Percentiles rank a stretch among this genome's conserved stretches.
Evolutionary conservation across 345 rosid genomes (phyloP).

Genomic region (Aurinia saxatilis): DNA sequence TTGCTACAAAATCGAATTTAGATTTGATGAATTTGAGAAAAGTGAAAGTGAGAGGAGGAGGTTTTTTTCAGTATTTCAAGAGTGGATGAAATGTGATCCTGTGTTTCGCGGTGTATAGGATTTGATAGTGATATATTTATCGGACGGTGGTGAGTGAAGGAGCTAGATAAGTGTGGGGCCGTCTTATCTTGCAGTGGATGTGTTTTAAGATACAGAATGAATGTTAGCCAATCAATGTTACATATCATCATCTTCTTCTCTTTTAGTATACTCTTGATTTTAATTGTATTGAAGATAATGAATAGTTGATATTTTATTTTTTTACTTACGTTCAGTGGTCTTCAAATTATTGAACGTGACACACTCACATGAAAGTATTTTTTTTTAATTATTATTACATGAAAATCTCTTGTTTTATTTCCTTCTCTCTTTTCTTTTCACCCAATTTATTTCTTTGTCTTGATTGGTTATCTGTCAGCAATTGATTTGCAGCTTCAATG

Average conservation of each 20-base stretch:
- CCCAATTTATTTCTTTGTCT: neutral
- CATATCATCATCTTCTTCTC: slow-evolving; percentile 18
- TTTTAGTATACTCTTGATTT: too few species aligned
- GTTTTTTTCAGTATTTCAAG: slow-evolving; percentile 21
- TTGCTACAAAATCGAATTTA: too few species aligned
- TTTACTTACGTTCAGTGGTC: slow-evolving; percentile 9
- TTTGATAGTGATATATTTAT: neutral
- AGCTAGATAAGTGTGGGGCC: slow-evolving; percentile 17
- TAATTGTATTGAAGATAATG: neutral
- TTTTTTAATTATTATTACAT: neutral
- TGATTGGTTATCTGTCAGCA: neutral
- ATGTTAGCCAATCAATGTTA: slow-evolving; percentile 25
- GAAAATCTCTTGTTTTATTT: neutral
- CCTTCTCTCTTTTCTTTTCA: neutral
- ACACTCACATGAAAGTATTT: slow-evolving; percentile 21
- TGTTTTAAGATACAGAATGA: slow-evolving; percentile 15
- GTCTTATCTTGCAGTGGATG: slow-evolving; percentile 33
- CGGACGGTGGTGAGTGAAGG: slow-evolving; percentile 4
- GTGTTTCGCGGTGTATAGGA: neutral
- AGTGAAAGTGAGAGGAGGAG: slow-evolving; percentile 22
- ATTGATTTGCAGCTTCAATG: too few species aligned
- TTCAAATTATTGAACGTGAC: slow-evolving; percentile 25
- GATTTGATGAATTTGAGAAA: too few species aligned
- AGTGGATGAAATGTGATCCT: neutral
- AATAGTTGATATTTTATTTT: slow-evolving; percentile 1